A percentile compares a stretch with the other conserved stretches of the same genome.
Evolutionary conservation across 2,329 filamentous ascomycete species (phyloP).

Genomic region (Ophiostoma triangulosporum): DNA sequence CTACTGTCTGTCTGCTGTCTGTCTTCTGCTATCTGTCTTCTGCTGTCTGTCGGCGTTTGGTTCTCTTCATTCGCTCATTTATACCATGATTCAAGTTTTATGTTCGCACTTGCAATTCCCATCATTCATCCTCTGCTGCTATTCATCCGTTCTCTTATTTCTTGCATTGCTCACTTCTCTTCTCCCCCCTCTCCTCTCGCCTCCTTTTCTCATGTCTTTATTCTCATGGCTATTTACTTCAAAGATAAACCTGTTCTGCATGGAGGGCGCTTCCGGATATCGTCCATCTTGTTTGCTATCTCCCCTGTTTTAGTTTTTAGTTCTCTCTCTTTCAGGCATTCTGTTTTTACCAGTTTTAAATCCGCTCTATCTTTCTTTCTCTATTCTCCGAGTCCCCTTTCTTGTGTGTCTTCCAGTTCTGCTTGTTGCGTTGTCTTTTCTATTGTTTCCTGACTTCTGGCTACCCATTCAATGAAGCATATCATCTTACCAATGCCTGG

Average conservation of each 20-base stretch:
- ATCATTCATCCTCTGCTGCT: too few species aligned
- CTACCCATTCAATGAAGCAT: neutral
- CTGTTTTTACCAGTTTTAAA: too few species aligned
- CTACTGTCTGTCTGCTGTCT: neutral
- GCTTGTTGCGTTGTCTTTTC: neutral
- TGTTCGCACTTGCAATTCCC: neutral
- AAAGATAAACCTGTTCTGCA: constrained; percentile 6
- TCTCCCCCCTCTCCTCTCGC: neutral
- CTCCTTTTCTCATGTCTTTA: neutral
- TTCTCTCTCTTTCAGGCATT: neutral
- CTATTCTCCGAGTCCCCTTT: neutral
- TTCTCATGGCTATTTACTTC: neutral
- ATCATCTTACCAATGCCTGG: neutral
- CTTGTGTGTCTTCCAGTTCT: neutral
- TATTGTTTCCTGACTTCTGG: neutral
- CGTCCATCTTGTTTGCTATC: constrained; percentile 2
- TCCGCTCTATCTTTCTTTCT: neutral
- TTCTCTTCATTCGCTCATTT: neutral
- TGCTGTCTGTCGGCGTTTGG: neutral
- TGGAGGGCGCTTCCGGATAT: constrained; percentile 8
- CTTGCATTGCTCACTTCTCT: neutral
- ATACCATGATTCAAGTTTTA: neutral
- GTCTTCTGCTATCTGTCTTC: neutral
- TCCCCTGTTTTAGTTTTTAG: constrained; percentile 1
- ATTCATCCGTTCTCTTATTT: too few species aligned